Evolutionary conservation across 345 rosid genomes (phyloP), one percentile per base, ranked within the genome.

Genomic region (Clausena lansium): DNA sequence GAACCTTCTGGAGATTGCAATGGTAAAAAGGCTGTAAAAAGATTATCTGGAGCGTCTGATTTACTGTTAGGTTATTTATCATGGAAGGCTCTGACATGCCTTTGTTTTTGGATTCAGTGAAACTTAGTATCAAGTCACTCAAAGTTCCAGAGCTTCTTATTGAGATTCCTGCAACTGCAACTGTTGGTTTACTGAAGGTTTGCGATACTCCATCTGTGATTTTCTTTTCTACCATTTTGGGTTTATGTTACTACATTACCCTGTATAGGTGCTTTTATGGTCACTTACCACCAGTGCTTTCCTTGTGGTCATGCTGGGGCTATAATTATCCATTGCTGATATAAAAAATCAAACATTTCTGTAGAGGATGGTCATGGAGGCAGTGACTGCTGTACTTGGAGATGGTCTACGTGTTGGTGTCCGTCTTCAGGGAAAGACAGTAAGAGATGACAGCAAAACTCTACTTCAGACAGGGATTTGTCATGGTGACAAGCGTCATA

Each of bases 171-270:
- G 80, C 73, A 17, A 81, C 81, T 32, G 83, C 86, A 7, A 83
- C 86, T 39, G 78, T 83, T 64, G 86, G 86, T 69, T 85, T 84
- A 17, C 65, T 83, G 77, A 83, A 85, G 82, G 86, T 83, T 58
- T 39, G 30, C 25, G 14, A 32, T 27, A 62, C 9, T 80, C 14
- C 76, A 22, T 68, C 30, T 11, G 24, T 57, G 67, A 7, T 62
- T 20, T 13, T 54, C 76, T 41, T 38, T 41, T 27, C 22, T 7
- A 15, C 55, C 4, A 15, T 28, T 47, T 57, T 73, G 2, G 10
- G 64, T 35, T 60, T 36, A 62, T n/a, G 22, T 15, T 74, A 50
- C 76, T 32, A 45, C 32, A 28, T 39, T 66, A 28, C 20, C 4
- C 15, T 36, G 22, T 9, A 73, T 20, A 72, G 1, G 22, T 41